These are phyloP conservation scores for Amaranthus palmeri DNA, from an alignment of 148 eudicot genomes.

Conservation along the genomic window DNA sequence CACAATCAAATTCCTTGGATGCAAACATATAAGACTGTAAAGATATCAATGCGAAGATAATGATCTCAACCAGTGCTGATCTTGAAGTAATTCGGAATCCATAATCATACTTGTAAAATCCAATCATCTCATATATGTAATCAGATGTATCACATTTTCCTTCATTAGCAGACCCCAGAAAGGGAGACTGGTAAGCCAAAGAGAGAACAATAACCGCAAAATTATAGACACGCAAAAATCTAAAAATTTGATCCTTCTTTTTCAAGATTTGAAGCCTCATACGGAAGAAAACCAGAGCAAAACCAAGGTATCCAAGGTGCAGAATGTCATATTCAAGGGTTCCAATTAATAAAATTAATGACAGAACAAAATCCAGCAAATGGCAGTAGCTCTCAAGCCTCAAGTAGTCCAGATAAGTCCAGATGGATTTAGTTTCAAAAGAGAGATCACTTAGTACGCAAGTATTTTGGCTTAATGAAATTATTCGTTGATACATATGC, in stretches of 20 bases:
- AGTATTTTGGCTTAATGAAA: slow-evolving; percentile 76
- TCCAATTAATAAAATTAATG: slow-evolving; percentile 80
- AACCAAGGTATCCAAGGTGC: slow-evolving; percentile 97
- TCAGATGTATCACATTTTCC: slow-evolving; percentile 85
- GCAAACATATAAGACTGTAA: slow-evolving; percentile 95
- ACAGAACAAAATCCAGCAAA: slow-evolving; percentile 91
- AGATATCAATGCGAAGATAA: slow-evolving; percentile 83
- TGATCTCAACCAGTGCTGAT: slow-evolving; percentile 92
- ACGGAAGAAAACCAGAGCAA: slow-evolving; percentile 89
- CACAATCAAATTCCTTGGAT: slow-evolving; percentile 85
- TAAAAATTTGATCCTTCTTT: slow-evolving; percentile 87
- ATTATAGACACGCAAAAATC: slow-evolving; percentile 85
- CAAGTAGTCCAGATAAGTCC: slow-evolving; percentile 92
- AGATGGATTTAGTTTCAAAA: slow-evolving; percentile 95
- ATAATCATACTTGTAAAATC: slow-evolving; percentile 91
- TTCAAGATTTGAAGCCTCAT: slow-evolving; percentile 80
- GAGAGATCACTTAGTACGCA: slow-evolving; percentile 98
- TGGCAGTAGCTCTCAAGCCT: slow-evolving; percentile 98
- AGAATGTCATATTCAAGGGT: slow-evolving; percentile 94
- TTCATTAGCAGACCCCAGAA: slow-evolving; percentile 65
- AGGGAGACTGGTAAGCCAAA: slow-evolving; percentile 98
- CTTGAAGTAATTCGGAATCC: slow-evolving; percentile 95
- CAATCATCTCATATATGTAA: slow-evolving; percentile 85
- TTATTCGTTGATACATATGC: slow-evolving; percentile 71
- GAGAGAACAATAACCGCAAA: slow-evolving; percentile 82